These are phyloP conservation scores for Acer saccharum DNA, from an alignment of 345 rosid genomes.

Conservation along the genomic window DNA sequence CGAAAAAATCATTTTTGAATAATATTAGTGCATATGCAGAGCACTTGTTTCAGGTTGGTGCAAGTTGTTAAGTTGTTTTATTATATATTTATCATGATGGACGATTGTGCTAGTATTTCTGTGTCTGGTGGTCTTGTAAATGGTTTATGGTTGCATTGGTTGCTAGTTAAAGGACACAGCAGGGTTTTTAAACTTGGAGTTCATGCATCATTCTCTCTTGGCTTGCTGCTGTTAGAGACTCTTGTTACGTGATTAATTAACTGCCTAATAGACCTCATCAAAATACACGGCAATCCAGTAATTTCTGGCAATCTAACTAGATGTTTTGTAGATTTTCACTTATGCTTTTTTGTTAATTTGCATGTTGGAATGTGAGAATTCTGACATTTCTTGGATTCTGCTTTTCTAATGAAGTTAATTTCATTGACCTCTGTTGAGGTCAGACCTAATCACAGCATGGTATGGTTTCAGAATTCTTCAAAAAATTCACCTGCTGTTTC, in stretches of 20 bases:
- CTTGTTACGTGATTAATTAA: not conserved
- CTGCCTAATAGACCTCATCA: not conserved
- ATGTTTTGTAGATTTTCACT: not conserved
- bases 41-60: constrained; percentile 55
- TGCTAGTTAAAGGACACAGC: no score
- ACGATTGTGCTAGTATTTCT: not conserved
- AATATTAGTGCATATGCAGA: constrained; percentile 52
- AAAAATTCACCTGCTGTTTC: not conserved
- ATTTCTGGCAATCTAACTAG: not conserved
- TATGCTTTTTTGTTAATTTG: not conserved
- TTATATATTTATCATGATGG: not conserved
- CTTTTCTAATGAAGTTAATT: not conserved
- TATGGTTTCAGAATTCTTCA: not conserved
- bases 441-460: not conserved
- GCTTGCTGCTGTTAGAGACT: not conserved
- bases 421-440: not conserved
- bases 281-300: not conserved
- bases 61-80: not conserved
- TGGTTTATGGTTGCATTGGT: not conserved
- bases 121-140: not conserved
- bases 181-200: not conserved
- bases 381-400: not conserved
- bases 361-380: not conserved
- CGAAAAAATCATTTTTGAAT: constrained; percentile 50
- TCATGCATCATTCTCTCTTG: not conserved